Conservation (phyloP, 768 basidiomycete species). For the Harrya chromipes region DNA sequence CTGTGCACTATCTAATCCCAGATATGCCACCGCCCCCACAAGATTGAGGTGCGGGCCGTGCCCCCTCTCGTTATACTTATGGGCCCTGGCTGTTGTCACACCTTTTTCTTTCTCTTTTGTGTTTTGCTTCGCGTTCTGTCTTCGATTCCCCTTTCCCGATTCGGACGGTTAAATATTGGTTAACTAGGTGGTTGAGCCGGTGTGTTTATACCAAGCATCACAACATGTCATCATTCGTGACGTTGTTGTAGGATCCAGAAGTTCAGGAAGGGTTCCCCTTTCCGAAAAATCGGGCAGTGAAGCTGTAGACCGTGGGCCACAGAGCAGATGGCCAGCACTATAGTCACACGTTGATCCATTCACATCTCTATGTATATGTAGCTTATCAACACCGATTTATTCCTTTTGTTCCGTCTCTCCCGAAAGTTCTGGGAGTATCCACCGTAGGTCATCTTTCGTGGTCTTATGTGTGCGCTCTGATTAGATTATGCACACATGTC, state of each 20-base stretch:
- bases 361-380: too few species aligned
- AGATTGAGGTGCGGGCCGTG: slow-evolving; percentile 19
- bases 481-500: too few species aligned
- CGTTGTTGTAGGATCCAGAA: slow-evolving; percentile 2
- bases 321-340: too few species aligned
- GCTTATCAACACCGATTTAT: too few species aligned
- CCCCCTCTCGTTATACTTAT: not conserved
- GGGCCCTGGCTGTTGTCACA: not conserved
- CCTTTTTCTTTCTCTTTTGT: not conserved
- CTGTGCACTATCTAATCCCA: slow-evolving; percentile 57
- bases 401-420: too few species aligned
- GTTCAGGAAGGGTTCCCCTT: not conserved
- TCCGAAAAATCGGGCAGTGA: not conserved
- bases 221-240: not conserved
- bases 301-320: too few species aligned
- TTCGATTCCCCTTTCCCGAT: slow-evolving; percentile 1
- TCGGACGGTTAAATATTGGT: not conserved
- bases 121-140: slow-evolving; percentile 1
- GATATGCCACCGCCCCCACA: slow-evolving; percentile 46
- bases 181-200: too few species aligned
- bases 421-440: too few species aligned
- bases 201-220: slow-evolving; percentile 3
- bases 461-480: too few species aligned
- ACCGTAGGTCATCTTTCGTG: too few species aligned
- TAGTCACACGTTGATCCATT: too few species aligned